Conservation (phyloP, 2,329 filamentous ascomycete species). For the Aspergillus sp. region DNA sequence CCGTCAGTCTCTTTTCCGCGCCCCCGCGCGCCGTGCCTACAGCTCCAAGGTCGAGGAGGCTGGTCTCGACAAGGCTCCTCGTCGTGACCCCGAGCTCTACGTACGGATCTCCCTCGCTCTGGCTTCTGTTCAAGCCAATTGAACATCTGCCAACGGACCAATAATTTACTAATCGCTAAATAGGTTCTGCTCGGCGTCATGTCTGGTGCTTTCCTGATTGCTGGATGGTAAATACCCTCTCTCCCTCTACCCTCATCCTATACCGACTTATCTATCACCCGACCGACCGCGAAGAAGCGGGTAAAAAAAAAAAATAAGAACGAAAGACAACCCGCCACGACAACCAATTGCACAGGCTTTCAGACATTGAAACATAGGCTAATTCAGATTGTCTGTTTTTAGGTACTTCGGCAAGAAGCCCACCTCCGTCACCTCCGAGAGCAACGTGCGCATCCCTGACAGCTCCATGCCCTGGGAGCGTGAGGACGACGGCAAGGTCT, state of each 20-base stretch:
- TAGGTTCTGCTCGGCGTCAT: conserved; percentile 91
- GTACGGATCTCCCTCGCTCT: conserved; percentile 48
- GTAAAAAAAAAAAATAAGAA: neutral
- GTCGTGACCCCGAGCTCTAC: conserved; percentile 72
- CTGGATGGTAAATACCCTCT: conserved; percentile 62
- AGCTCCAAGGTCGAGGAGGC: conserved; percentile 49
- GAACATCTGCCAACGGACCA: conserved; percentile 6
- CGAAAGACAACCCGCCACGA: neutral
- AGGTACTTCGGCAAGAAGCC: conserved; percentile 72
- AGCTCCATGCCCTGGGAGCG: conserved; percentile 91
- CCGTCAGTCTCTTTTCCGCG: conserved; percentile 43
- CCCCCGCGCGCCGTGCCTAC: conserved; percentile 39
- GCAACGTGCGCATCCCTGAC: conserved; percentile 69
- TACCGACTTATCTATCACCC: conserved; percentile 1
- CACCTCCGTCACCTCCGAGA: conserved; percentile 80
- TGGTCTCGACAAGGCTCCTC: conserved; percentile 62
- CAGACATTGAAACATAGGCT: conserved; percentile 59
- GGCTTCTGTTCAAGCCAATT: conserved; percentile 7
- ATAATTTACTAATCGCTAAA: conserved; percentile 15
- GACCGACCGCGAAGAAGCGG: neutral
- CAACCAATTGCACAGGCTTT: neutral
- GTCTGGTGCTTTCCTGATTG: conserved; percentile 81
- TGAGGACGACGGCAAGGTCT: conserved; percentile 63
- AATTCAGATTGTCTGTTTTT: conserved; percentile 1
- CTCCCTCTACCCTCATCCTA: conserved; percentile 4